Conservation (phyloP, 352 stramenopile genomes). For the Aphanomyces astaci region DNA sequence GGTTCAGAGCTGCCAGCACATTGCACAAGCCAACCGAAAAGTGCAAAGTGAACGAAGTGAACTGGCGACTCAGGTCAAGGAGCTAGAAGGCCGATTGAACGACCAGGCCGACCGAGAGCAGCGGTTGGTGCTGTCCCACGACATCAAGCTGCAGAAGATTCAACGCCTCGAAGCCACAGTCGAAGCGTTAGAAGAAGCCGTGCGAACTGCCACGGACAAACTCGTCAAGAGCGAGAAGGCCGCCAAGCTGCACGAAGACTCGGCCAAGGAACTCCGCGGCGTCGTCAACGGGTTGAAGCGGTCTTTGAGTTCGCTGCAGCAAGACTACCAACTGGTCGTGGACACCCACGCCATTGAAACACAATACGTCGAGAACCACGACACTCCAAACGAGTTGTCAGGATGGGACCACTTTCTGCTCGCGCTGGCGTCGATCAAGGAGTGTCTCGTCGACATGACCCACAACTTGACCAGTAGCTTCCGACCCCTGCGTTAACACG, state of each 20-base stretch:
- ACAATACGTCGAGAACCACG: background rate
- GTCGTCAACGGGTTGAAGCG: slow-evolving; percentile 4
- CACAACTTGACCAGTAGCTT: background rate
- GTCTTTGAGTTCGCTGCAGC: background rate
- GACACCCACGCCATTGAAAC: background rate
- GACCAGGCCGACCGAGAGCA: background rate
- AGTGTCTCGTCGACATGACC: background rate
- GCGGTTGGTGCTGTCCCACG: background rate
- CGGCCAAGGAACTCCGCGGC: background rate
- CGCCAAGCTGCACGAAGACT: background rate
- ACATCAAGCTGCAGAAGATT: slow-evolving; percentile 20
- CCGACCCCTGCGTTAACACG: background rate
- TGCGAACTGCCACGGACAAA: background rate
- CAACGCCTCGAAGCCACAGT: slow-evolving; percentile 10
- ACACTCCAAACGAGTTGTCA: background rate
- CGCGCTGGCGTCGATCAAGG: background rate
- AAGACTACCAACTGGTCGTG: slow-evolving; percentile 2
- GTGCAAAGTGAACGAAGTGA: slow-evolving; percentile 6
- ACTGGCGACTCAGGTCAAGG: background rate
- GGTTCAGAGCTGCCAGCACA: background rate
- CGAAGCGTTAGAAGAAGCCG: background rate
- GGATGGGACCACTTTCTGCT: slow-evolving; percentile 4
- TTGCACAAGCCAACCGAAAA: background rate
- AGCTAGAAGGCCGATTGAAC: background rate
- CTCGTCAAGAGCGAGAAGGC: background rate